Evolutionary conservation across 352 stramenopile genomes (phyloP).

Genomic region (Thraustochytrium sp.): DNA sequence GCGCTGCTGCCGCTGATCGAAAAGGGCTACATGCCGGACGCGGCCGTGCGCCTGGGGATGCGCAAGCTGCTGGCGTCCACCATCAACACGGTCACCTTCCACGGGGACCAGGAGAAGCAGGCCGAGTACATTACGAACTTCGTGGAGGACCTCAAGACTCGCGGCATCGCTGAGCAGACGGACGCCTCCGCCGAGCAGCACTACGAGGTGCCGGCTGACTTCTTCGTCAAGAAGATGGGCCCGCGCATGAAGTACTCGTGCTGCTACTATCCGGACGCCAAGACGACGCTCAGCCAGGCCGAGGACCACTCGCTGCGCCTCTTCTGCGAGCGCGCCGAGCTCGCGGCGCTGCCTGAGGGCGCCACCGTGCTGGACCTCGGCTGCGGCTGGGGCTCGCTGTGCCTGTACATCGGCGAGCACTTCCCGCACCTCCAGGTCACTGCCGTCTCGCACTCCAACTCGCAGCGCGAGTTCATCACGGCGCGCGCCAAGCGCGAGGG

Average conservation of each 20-base stretch:
- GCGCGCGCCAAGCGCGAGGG: slow-evolving; percentile 57
- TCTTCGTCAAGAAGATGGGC: slow-evolving; percentile 71
- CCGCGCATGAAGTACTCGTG: slow-evolving; percentile 71
- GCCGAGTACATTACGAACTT: slow-evolving; percentile 23
- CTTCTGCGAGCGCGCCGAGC: slow-evolving; percentile 61
- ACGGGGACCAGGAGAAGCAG: slow-evolving; percentile 35
- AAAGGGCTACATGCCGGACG: slow-evolving; percentile 20
- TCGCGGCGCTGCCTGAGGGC: slow-evolving; percentile 57
- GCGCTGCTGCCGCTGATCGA: slow-evolving; percentile 24
- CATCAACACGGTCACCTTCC: slow-evolving; percentile 31
- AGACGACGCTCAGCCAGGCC: slow-evolving; percentile 61
- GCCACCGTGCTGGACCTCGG: slow-evolving; percentile 73
- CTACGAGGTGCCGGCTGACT: slow-evolving; percentile 74
- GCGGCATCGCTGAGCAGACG: slow-evolving; percentile 58
- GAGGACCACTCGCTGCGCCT: slow-evolving; percentile 71
- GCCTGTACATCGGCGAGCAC: slow-evolving; percentile 55
- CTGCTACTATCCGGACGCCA: slow-evolving; percentile 51
- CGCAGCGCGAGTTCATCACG: slow-evolving; percentile 72
- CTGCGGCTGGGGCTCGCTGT: slow-evolving; percentile 67
- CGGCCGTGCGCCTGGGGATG: slow-evolving; percentile 22
- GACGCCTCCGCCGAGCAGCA: slow-evolving; percentile 75
- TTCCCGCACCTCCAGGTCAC: slow-evolving; percentile 62
- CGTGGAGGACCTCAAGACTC: slow-evolving; percentile 52
- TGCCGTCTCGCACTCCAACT: slow-evolving; percentile 64
- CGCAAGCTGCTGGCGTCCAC: slow-evolving; percentile 38